Evolutionary conservation across 106 monocot species (phyloP).

Genomic region (Acorus calamus): DNA sequence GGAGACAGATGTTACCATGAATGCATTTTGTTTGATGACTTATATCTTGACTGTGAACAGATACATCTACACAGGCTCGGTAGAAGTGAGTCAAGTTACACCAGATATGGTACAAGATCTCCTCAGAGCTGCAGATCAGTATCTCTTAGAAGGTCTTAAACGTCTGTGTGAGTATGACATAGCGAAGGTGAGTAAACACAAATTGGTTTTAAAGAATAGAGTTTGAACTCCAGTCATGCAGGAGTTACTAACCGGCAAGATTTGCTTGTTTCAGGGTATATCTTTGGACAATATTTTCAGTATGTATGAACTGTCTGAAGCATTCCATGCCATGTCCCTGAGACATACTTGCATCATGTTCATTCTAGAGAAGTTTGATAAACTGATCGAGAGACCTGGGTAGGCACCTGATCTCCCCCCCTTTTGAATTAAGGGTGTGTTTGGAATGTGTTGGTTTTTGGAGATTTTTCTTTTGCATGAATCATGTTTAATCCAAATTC

Average conservation of each 20-base stretch:
- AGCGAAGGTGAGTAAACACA: slow-evolving; percentile 49
- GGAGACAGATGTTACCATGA: neutral
- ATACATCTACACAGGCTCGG: slow-evolving; percentile 92
- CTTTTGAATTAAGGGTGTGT: neutral
- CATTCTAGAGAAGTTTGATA: slow-evolving; percentile 75
- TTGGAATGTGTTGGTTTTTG: neutral
- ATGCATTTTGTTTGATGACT: neutral
- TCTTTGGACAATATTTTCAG: slow-evolving; percentile 64
- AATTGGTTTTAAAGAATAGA: too few relatives aligned
- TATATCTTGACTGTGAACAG: slow-evolving; percentile 17
- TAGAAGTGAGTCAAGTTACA: slow-evolving; percentile 31
- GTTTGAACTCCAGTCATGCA: neutral
- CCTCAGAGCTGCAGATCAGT: slow-evolving; percentile 93
- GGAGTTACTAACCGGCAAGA: neutral
- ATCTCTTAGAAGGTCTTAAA: slow-evolving; percentile 92
- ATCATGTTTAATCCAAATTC: too few relatives aligned
- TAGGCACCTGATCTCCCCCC: slow-evolving; percentile 9
- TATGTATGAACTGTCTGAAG: slow-evolving; percentile 95
- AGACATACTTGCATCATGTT: slow-evolving; percentile 79
- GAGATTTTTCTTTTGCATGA: too few relatives aligned
- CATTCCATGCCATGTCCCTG: slow-evolving; percentile 73
- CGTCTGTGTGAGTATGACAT: slow-evolving; percentile 90
- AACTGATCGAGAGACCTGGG: slow-evolving; percentile 58
- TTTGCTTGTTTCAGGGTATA: slow-evolving; percentile 43
- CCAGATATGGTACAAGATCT: slow-evolving; percentile 80